Base-by-base conservation (phyloP, 2,329 filamentous ascomycete species). In the Ilyonectria destructans region DNA sequence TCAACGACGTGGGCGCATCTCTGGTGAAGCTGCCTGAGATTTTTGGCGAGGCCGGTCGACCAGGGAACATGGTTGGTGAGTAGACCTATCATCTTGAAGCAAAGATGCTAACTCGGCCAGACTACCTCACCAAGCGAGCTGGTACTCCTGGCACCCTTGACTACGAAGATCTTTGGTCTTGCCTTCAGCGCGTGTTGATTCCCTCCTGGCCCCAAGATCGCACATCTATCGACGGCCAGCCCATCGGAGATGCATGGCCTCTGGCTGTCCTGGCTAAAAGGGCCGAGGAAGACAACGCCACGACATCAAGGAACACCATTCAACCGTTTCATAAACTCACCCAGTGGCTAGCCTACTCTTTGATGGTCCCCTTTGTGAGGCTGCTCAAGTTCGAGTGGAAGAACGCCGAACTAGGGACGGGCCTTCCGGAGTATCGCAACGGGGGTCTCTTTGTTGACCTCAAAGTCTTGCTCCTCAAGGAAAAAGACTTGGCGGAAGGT, bases 301-400 rank as follows among this genome's bases (percentile, higher is more conserved):
- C 49, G 31, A 51, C 5, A 35, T 49, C 19, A 12, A 52, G 12
- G 7, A 56, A 23, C 57, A 62, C 13, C 0, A 87, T 88, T 12
- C 83, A 86, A 7, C 86, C 86, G 0, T 87, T 88, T 74, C 88
- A 90, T 75, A 89, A 89, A 69, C 84, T 93, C 10, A 93, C 91
- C 0, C 91, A 93, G 76, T 93, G 91, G 92, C 86, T 93, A 6
- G 88, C 88, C 2, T 94, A 94, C 79, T 93, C 91, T 0, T 82
- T 94, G 9, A 92, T 91, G 82, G 90, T 93, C 7, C 87, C 88
- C 0, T 89, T 91, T 72, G 83, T 85, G 56, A 82, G 84, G 2
- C 77, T 90, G 1, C 80, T 91, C 12, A 82, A 82, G 2, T 82
- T 85, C 13, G 80, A 85, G 12, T 89, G 88, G 79, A 82, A 80